A percentile compares a stretch with the other conserved stretches of the same genome.
phyloP scores from a whole-genome alignment of 768 basidiomycete species.

The Kwoniella sp. region DNA sequence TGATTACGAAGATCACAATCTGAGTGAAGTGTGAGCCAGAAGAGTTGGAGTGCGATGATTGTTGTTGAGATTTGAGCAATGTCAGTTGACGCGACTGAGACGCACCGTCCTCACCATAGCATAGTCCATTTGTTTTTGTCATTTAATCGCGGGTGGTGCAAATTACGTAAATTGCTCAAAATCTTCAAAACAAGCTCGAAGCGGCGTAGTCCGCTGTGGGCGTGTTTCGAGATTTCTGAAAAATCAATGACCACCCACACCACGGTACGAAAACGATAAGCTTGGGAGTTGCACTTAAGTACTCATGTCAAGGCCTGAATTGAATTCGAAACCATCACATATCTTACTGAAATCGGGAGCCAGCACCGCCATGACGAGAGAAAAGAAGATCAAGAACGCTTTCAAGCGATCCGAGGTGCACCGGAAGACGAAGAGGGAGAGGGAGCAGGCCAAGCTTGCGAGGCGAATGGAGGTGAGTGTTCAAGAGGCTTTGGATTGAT shows the following conservation, averaged over 20 bases:
- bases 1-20: too few species aligned
- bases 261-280: too few species aligned
- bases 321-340: not conserved
- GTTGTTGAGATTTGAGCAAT: constrained; percentile 6
- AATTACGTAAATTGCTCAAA: not conserved
- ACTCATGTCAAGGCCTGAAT: not conserved
- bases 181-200: not conserved
- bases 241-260: not conserved
- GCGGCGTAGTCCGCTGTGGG: not conserved
- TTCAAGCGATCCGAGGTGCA: constrained; percentile 78
- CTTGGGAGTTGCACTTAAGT: too few species aligned
- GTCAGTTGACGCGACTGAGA: constrained; percentile 25
- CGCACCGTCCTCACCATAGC: not conserved
- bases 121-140: constrained; percentile 14
- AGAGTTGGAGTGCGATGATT: not conserved
- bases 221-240: not conserved
- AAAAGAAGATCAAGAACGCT: constrained; percentile 74
- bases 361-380: constrained; percentile 32
- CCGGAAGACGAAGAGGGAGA: constrained; percentile 73
- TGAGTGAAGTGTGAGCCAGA: not conserved
- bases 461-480: constrained; percentile 67
- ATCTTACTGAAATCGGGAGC: not conserved
- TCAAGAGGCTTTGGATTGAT: constrained; percentile 4
- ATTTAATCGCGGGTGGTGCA: not conserved
- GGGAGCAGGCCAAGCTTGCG: constrained; percentile 78